Evolutionary conservation across 768 basidiomycete genomes (phyloP).

Genomic region (Pulveroboletus frians): DNA sequence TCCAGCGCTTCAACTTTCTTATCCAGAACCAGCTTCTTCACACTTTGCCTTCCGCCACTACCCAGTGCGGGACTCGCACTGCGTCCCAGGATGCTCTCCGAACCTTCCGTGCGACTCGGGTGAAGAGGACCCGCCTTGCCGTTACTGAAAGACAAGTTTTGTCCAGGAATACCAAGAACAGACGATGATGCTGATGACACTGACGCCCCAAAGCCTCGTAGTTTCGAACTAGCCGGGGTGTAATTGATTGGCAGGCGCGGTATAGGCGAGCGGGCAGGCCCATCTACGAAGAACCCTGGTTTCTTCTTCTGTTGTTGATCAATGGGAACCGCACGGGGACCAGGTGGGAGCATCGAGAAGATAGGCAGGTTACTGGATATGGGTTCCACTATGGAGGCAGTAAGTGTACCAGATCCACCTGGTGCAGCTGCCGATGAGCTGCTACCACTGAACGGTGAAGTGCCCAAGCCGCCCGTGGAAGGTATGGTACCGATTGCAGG

Average conservation of each 20-base stretch:
- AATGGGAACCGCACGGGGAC: conserved; percentile 56
- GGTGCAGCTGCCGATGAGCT: conserved; percentile 37
- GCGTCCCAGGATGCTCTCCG: conserved; percentile 57
- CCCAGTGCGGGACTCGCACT: conserved; percentile 62
- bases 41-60: conserved; percentile 68
- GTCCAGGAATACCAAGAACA: conserved; percentile 27
- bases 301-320: conserved; percentile 72
- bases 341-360: conserved; percentile 69
- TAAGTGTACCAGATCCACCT: conserved; percentile 57
- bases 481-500: conserved; percentile 42
- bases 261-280: conserved; percentile 65
- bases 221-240: conserved; percentile 55
- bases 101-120: conserved; percentile 45
- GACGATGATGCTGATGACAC: conserved; percentile 41
- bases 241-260: conserved; percentile 63
- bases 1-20: conserved; percentile 77
- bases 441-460: conserved; percentile 37
- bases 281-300: conserved; percentile 68
- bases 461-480: conserved; percentile 35
- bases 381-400: conserved; percentile 86
- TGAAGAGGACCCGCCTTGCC: conserved; percentile 55
- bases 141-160: conserved; percentile 43
- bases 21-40: conserved; percentile 89
- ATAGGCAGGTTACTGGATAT: conserved; percentile 68
- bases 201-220: conserved; percentile 60